Evolutionary conservation across 805 yeast species (phyloP).

Genomic region (Zygoascus flipseniorum): DNA sequence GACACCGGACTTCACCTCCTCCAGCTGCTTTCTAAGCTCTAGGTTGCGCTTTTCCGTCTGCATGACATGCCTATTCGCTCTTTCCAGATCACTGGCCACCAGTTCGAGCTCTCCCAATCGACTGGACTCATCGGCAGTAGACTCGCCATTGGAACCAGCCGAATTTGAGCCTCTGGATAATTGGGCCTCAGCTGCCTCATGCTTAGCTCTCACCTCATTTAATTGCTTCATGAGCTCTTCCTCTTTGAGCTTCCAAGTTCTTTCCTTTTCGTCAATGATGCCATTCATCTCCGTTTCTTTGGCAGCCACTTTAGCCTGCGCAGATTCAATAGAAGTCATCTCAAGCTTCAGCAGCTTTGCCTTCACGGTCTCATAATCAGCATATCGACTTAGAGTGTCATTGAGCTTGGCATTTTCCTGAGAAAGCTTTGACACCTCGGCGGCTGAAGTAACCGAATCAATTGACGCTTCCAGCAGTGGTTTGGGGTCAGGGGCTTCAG

Average conservation of each 20-base stretch:
- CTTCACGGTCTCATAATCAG: constrained; percentile 74
- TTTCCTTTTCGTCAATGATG: constrained; percentile 61
- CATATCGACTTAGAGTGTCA: constrained; percentile 52
- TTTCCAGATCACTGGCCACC: constrained; percentile 66
- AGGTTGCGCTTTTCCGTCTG: constrained; percentile 75
- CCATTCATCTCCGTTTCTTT: constrained; percentile 69
- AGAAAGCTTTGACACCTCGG: constrained; percentile 44
- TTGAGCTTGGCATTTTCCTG: constrained; percentile 37
- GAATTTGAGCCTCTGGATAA: constrained; percentile 17
- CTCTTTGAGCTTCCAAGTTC: constrained; percentile 58
- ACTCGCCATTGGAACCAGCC: constrained; percentile 6
- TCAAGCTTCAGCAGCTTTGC: constrained; percentile 52
- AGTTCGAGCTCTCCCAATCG: constrained; percentile 44
- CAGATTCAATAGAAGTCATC: constrained; percentile 47
- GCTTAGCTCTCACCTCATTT: constrained; percentile 46
- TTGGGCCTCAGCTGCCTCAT: constrained; percentile 57
- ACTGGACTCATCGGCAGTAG: constrained; percentile 1
- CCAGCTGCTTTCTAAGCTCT: constrained; percentile 57
- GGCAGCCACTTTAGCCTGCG: constrained; percentile 48
- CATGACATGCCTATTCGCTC: constrained; percentile 54
- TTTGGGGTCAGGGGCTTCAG: constrained; percentile 90
- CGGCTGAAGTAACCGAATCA: constrained; percentile 48
- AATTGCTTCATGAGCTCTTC: constrained; percentile 43
- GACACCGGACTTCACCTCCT: constrained; percentile 38
- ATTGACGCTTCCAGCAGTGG: constrained; percentile 67